Conservation (phyloP, 345 rosid genomes). For the Eucalyptus lansdowneana region DNA sequence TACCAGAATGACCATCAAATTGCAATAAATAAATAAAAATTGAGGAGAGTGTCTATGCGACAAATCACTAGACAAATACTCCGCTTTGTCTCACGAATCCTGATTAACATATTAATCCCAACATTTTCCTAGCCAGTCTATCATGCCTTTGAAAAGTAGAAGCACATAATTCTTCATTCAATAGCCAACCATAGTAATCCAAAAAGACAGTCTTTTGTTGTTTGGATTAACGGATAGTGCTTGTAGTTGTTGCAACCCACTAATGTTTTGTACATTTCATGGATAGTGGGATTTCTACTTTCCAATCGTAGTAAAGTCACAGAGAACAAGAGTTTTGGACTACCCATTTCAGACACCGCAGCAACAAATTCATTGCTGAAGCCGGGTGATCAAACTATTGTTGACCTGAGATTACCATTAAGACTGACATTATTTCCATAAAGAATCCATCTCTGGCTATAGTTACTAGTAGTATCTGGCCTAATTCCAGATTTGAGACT, state of each 20-base stretch:
- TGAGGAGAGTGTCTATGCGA: neutral
- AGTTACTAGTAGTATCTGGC: neutral
- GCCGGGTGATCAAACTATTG: neutral
- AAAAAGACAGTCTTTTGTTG: neutral
- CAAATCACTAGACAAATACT: neutral
- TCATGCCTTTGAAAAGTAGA: neutral
- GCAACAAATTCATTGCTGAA: neutral
- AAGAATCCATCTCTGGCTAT: neutral
- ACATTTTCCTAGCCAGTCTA: neutral
- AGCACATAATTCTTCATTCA: neutral
- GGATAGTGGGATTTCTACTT: neutral
- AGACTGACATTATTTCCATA: neutral
- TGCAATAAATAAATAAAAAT: neutral
- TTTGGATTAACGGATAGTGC: neutral
- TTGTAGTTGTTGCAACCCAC: neutral
- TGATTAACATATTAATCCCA: neutral
- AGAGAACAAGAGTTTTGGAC: neutral
- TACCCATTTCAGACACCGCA: neutral
- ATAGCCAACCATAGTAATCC: neutral
- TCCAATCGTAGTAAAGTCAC: neutral
- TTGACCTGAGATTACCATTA: neutral
- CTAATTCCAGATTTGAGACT: neutral
- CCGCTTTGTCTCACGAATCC: neutral
- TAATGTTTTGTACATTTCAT: neutral
- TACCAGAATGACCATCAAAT: neutral